phyloP scores from a whole-genome alignment of 129 eudicot genomes.

The Centaurea solstitialis region DNA sequence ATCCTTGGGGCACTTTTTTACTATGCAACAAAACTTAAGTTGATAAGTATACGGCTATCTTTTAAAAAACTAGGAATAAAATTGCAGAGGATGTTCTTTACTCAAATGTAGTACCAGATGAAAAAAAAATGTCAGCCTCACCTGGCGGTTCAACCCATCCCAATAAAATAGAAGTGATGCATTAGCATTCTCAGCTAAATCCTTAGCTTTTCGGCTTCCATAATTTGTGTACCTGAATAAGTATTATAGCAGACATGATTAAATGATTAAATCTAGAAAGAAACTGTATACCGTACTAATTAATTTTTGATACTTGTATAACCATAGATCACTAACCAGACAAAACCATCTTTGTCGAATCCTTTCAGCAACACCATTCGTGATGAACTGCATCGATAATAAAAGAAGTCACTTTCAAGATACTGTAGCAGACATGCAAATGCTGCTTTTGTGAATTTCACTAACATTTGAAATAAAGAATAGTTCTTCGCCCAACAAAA shows the following conservation, averaged over 20 bases:
- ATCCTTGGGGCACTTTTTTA: not conserved
- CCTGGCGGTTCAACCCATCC: constrained; percentile 92
- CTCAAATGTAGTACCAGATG: not conserved
- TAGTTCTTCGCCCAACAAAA: not conserved
- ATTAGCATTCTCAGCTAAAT: constrained; percentile 74
- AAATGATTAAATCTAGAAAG: constrained; percentile 7
- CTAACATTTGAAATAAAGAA: not conserved
- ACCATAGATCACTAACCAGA: constrained; percentile 66
- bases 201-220: constrained; percentile 82
- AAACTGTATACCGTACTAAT: not conserved
- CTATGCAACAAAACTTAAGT: not conserved
- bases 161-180: constrained; percentile 89
- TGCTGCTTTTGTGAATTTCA: not conserved
- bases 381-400: constrained; percentile 68
- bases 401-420: constrained; percentile 7
- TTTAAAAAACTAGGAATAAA: not conserved
- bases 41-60: not conserved
- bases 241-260: not conserved
- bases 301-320: constrained; percentile 12
- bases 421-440: not conserved
- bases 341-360: constrained; percentile 85
- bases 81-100: constrained; percentile 15
- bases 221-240: constrained; percentile 84
- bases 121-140: constrained; percentile 16
- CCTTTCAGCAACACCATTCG: constrained; percentile 98